Base-by-base conservation (phyloP, 2,329 filamentous ascomycete species). In the Ramularia endophylla region DNA sequence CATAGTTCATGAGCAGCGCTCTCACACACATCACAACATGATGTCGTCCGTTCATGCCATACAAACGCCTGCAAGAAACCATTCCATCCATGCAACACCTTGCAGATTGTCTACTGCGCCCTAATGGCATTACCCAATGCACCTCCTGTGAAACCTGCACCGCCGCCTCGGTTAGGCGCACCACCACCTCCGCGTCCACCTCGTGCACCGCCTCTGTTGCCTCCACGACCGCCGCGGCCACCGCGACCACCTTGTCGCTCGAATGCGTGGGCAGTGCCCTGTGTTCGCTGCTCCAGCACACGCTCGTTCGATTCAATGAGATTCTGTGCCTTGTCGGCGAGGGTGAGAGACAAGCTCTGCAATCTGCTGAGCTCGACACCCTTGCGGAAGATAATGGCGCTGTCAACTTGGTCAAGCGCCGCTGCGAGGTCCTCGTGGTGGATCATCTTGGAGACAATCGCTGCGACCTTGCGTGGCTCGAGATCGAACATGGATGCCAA, bases 381-480 rank as follows among this genome's bases (percentile, higher is more conserved):
- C 81, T 98, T 97, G 68, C 92, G 85, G 86, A 98, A 98, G 71
- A 97, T 92, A 68, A 98, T 87, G 38, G 87, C 94, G 55, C 85
- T 83, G 60, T 94, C 95, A 69, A 98, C 90, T 71, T 98, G 92
- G 73, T 98, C 94, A 19, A 98, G 80, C 27, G 92, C 94, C 31
- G 92, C 92, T 8, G 86, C 87, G 36, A 98, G 82, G 69, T 98
- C 92, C 70, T 98, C 92, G 73, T 98, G 92, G 59, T 88, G 94
- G 67, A 98, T 97, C 92, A 98, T 98, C 75, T 94, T 94, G 77
- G 87, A 94, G 60, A 98, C 81, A 41, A 98, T 82, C 27, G 92
- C 88, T n/a, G 85, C 75, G 38, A 95, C 89, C 77, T 97, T 97
- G 70, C 83, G 80, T 56, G 83, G 73, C 43, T 89, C 78, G 17